Evolutionary conservation across 1,284 basidiomycete genomes (phyloP).

Genomic region (Neonothopanus nambi): DNA sequence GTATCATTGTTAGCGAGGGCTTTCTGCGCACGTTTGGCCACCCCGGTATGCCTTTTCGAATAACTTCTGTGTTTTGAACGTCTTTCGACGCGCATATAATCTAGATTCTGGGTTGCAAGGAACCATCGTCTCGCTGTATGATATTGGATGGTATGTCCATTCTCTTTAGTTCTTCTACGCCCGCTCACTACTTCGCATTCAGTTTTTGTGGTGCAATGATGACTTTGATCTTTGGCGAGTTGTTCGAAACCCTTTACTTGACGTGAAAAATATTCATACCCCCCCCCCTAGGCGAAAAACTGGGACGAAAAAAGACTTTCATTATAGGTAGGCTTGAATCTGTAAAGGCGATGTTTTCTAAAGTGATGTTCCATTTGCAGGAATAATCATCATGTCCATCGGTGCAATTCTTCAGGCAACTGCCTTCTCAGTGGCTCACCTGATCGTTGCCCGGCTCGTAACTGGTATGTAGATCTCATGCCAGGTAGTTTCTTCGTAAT

Average conservation of each 20-base stretch:
- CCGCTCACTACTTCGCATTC: slow-evolving; percentile 29
- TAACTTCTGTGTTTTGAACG: slow-evolving; percentile 17
- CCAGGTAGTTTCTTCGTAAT: neutral
- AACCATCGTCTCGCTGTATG: slow-evolving; percentile 47
- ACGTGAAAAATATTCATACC: neutral
- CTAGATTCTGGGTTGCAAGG: slow-evolving; percentile 42
- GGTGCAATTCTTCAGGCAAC: slow-evolving; percentile 51
- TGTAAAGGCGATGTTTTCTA: neutral
- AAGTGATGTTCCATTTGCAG: neutral
- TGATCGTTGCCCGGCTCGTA: slow-evolving; percentile 50
- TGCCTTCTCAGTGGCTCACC: slow-evolving; percentile 47
- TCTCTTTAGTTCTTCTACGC: neutral
- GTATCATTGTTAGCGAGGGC: slow-evolving; percentile 45
- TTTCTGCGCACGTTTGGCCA: slow-evolving; percentile 46
- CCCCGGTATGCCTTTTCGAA: slow-evolving; percentile 28
- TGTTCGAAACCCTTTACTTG: neutral
- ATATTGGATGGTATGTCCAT: slow-evolving; percentile 42
- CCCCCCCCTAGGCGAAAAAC: slow-evolving; percentile 37
- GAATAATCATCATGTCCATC: slow-evolving; percentile 52
- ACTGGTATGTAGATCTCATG: slow-evolving; percentile 36
- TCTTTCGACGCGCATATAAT: slow-evolving; percentile 43
- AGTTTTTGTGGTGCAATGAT: slow-evolving; percentile 51
- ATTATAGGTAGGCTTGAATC: slow-evolving; percentile 30
- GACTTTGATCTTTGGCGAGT: slow-evolving; percentile 41
- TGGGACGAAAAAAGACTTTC: slow-evolving; percentile 52